phyloP scores from a whole-genome alignment of 306 rosid species.

The Trifolium fragiferum region DNA sequence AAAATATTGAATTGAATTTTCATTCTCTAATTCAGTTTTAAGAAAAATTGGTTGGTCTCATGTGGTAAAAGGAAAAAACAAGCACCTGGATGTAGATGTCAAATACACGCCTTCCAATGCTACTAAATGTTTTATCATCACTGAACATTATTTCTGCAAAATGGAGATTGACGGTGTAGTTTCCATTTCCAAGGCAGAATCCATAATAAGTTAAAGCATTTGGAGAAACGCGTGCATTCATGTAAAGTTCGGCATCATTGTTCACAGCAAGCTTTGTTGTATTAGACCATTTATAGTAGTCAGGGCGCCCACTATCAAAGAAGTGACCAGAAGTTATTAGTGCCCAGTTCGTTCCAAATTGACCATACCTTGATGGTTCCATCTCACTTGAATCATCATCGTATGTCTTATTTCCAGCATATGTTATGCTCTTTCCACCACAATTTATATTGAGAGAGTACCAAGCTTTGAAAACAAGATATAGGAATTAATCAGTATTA shows the following conservation, averaged over 20 bases:
- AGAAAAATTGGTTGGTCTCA: conserved; percentile 15
- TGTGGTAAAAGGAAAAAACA: neutral
- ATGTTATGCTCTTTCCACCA: conserved; percentile 35
- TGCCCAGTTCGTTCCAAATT: conserved; percentile 54
- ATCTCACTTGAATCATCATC: conserved; percentile 29
- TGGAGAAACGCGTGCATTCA: conserved; percentile 70
- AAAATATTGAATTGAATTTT: conserved; percentile 1
- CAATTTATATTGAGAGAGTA: conserved; percentile 50
- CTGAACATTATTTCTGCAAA: conserved; percentile 59
- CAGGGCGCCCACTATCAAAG: conserved; percentile 33
- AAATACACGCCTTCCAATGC: conserved; percentile 63
- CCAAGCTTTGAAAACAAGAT: conserved; percentile 29
- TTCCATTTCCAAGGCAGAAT: conserved; percentile 58
- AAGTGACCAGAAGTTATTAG: conserved; percentile 61
- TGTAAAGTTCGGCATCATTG: conserved; percentile 44
- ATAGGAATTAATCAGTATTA: conserved; percentile 6
- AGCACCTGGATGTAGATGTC: conserved; percentile 64
- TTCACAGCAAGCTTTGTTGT: conserved; percentile 40
- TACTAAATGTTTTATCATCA: conserved; percentile 35
- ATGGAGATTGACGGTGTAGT: conserved; percentile 57
- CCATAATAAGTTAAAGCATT: conserved; percentile 63
- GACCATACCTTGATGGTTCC: conserved; percentile 25
- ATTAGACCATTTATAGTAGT: conserved; percentile 38
- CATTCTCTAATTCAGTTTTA: conserved; percentile 1
- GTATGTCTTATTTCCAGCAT: conserved; percentile 30